phyloP scores from a whole-genome alignment of 225 moss, liverwort and hornwort species.

The Asterella californica region DNA sequence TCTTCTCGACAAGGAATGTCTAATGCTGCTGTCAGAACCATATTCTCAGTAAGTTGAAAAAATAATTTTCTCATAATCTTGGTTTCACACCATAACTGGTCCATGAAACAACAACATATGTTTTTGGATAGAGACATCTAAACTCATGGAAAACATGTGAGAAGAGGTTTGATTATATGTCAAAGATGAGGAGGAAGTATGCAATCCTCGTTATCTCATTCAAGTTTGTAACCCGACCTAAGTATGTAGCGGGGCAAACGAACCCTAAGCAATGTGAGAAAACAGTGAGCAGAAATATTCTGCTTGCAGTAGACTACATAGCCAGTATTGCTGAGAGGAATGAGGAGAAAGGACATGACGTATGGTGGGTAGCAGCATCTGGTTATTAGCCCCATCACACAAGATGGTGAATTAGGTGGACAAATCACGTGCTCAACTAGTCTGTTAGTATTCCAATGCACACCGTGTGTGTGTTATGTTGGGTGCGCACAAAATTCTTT shows the following conservation, averaged over 20 bases:
- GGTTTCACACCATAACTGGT: no score
- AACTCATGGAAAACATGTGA: no score
- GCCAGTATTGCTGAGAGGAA: not conserved
- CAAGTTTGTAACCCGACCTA: no score
- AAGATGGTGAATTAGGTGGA: not conserved
- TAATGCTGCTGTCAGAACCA: no score
- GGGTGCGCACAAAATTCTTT: not conserved
- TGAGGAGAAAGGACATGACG: not conserved
- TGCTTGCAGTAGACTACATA: not conserved
- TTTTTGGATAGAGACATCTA: no score
- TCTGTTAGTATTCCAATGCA: not conserved
- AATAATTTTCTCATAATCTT: no score
- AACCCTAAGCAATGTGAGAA: not conserved
- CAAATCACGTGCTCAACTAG: conserved; percentile 5
- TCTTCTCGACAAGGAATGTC: no score
- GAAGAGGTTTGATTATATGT: no score
- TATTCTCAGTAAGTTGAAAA: no score
- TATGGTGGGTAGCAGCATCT: not conserved
- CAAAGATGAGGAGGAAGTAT: not conserved
- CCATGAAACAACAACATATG: no score
- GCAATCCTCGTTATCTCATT: no score
- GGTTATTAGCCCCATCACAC: conserved; percentile 1
- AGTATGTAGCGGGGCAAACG: no score
- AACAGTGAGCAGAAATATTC: not conserved
- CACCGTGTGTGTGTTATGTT: not conserved